Conservation (phyloP, 352 stramenopile genomes). For the Globisporangium paddicum region DNA sequence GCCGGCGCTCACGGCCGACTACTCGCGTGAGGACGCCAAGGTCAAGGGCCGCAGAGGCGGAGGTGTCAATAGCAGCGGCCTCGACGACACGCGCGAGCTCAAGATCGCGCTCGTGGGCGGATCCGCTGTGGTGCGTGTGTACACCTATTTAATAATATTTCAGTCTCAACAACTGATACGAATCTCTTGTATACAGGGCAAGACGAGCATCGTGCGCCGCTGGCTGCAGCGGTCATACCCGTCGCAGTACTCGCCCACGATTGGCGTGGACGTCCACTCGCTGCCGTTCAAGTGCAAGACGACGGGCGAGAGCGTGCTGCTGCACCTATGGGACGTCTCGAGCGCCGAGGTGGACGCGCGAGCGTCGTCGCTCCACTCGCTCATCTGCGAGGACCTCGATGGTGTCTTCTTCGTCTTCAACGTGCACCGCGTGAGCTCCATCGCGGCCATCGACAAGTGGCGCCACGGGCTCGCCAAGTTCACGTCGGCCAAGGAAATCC, state of each 20-base stretch:
- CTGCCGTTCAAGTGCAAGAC: slow-evolving; percentile 37
- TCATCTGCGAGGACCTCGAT: slow-evolving; percentile 75
- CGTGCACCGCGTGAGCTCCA: slow-evolving; percentile 83
- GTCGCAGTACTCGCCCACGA: slow-evolving; percentile 63
- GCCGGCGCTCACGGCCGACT: slow-evolving; percentile 13
- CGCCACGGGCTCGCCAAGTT: slow-evolving; percentile 65
- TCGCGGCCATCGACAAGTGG: slow-evolving; percentile 83
- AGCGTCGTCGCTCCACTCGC: slow-evolving; percentile 56
- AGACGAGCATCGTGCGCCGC: slow-evolving; percentile 74
- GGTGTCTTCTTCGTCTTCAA: slow-evolving; percentile 89
- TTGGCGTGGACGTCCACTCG: slow-evolving; percentile 71
- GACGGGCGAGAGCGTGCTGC: slow-evolving; percentile 30
- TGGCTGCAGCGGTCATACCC: slow-evolving; percentile 75
- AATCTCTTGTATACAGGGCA: slow-evolving; percentile 35
- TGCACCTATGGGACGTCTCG: slow-evolving; percentile 77
- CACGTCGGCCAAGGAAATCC: slow-evolving; percentile 66
- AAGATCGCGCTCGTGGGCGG: slow-evolving; percentile 84
- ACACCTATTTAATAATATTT: background rate
- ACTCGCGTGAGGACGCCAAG: background rate
- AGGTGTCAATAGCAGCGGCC: slow-evolving; percentile 15
- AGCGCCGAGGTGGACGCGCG: slow-evolving; percentile 64
- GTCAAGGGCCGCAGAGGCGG: slow-evolving; percentile 15
- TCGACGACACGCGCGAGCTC: slow-evolving; percentile 53
- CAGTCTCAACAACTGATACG: background rate
- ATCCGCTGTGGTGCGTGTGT: slow-evolving; percentile 50